Conservation (phyloP, 345 rosid species). For the Chamaenerion angustifolium region DNA sequence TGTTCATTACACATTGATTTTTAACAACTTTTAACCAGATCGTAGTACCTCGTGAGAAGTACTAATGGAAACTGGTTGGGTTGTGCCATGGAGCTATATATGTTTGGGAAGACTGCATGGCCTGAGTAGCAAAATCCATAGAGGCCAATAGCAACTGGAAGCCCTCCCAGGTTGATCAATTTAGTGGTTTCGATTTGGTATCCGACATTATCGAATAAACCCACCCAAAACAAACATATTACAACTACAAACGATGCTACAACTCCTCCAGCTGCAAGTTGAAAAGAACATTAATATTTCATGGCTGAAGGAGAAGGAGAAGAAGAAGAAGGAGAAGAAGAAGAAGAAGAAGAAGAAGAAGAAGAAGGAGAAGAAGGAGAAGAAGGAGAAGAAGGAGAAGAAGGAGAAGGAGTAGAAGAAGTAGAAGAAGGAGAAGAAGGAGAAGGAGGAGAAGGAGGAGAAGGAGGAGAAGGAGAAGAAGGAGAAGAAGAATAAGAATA, state of each 20-base stretch:
- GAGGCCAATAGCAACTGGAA: constrained; percentile 94
- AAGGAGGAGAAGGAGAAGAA: too few relatives aligned
- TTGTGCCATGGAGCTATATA: constrained; percentile 88
- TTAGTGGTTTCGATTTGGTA: constrained; percentile 47
- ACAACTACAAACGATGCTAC: constrained; percentile 75
- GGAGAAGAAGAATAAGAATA: too few relatives aligned
- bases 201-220: constrained; percentile 61
- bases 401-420: too few relatives aligned
- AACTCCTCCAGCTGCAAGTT: constrained; percentile 78
- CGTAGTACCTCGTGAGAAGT: constrained; percentile 71
- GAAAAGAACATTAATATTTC: neutral
- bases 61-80: constrained; percentile 58
- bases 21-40: too few relatives aligned
- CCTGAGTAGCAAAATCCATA: constrained; percentile 95
- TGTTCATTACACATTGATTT: too few relatives aligned
- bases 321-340: too few relatives aligned
- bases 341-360: too few relatives aligned
- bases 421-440: too few relatives aligned
- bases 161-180: constrained; percentile 41
- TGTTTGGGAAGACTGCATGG: constrained; percentile 95
- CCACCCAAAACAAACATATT: constrained; percentile 80
- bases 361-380: too few relatives aligned
- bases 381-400: too few relatives aligned
- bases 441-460: too few relatives aligned
- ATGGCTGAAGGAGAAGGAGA: too few relatives aligned